These are phyloP conservation scores for Aspergillus steynii DNA, from an alignment of 495 filamentous ascomycete genomes.

Conservation along the genomic window DNA sequence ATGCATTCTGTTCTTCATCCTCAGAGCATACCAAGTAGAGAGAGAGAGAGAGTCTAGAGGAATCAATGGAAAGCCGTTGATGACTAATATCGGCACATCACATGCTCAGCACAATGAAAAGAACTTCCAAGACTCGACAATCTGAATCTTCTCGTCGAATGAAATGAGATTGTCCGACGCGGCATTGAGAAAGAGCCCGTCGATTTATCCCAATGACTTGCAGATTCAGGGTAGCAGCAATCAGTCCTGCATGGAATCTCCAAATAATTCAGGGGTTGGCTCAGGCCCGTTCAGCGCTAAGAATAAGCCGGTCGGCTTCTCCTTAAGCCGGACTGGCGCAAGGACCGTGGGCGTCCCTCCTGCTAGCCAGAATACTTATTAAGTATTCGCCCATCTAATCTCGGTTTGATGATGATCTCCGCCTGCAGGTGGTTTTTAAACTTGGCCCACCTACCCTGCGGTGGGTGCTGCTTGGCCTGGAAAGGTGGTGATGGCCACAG, in stretches of 20 bases:
- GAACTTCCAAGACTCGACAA: too few relatives aligned
- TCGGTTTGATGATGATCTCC: constrained; percentile 11
- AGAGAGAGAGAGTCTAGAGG: too few relatives aligned
- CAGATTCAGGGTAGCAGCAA: not conserved
- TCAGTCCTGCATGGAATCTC: not conserved
- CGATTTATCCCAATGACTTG: not conserved
- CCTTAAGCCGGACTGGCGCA: not conserved
- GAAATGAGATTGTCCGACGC: not conserved
- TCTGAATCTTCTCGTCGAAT: too few relatives aligned
- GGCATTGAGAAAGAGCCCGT: not conserved
- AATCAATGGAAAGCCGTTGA: too few relatives aligned
- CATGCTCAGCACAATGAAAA: too few relatives aligned
- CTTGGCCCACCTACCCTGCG: constrained; percentile 4
- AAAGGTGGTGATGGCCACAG: not conserved
- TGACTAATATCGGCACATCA: too few relatives aligned
- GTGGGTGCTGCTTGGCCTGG: not conserved
- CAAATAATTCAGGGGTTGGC: not conserved
- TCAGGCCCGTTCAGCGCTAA: not conserved
- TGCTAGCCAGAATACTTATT: not conserved
- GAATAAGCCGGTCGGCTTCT: not conserved
- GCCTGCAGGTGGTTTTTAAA: constrained; percentile 8
- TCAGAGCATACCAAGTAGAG: too few relatives aligned
- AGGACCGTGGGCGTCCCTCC: not conserved
- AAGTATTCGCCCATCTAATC: not conserved
- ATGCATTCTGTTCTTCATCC: too few relatives aligned